Base-by-base conservation (phyloP, 192 early-diverging fungal genomes). In the Coemansia sp. region DNA sequence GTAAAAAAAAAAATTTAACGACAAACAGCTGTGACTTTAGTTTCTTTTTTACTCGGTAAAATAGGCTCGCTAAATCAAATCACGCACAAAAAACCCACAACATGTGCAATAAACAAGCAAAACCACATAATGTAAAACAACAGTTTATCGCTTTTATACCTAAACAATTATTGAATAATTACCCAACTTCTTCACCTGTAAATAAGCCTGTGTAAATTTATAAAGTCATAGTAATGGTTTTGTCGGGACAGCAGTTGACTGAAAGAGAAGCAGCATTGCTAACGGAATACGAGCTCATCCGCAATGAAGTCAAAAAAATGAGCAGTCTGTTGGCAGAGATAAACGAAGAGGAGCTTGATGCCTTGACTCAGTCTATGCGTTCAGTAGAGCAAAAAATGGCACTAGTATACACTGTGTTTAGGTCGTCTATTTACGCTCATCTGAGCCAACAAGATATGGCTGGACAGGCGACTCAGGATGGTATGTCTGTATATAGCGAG, bases 281-380 rank as follows among this genome's bases (percentile, higher is more conserved):
- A 39, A 75, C 64, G 15, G 72, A 75, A 45, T 69, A 75, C 50
- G 72, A 75, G 57, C 46, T 68, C 26, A 75, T 75, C 26, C 65
- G 72, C 43, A 75, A 64, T 45, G 65, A 75, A 28, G 61, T 69
- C 28, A 68, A 64, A 33, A 68, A 68, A 42, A 75, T 75, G 72
- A 61, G 65, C 48, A 41, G 49, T 4, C 40, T 75, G 18, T 46
- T 75, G n/a, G 61, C 64, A 25, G 66, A 75, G 27, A 67, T 75
- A 17, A 75, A 75, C 58, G 50, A 58, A 46, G 65, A 67, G 9
- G 72, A 75, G 39, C 56, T 75, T 4, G 72, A 75, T 40, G 72
- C 65, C 14, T 38, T 75, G 43, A 68, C 64, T 1, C 62, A 75
- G 42, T 68, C 72, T 5, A 75, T 75, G 72, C 65, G 72, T 13